A percentile compares a stretch with the other conserved stretches of the same genome.
Evolutionary conservation across 208 protist genomes (phyloP).

Genomic region (Angomonas ambiguus): DNA sequence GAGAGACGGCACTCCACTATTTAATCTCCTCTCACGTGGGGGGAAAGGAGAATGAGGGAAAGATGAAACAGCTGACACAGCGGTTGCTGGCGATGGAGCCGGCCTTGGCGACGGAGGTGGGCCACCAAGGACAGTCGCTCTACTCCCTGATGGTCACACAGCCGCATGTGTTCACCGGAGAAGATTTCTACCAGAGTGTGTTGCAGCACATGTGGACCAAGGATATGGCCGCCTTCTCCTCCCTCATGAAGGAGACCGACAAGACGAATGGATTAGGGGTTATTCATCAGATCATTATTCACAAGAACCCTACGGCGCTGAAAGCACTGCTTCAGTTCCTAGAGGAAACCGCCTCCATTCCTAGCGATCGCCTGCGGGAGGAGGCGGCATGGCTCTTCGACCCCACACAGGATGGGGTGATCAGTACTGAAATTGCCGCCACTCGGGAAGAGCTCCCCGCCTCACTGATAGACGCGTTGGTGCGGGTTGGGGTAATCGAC

Average conservation of each 20-base stretch:
- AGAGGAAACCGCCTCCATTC: background rate
- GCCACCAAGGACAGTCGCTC: background rate
- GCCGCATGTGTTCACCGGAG: background rate
- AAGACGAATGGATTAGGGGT: background rate
- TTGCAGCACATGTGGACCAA: background rate
- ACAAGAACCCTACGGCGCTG: background rate
- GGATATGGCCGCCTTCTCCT: background rate
- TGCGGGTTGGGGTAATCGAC: background rate
- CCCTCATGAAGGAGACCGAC: background rate
- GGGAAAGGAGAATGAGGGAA: background rate
- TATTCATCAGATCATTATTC: slow-evolving; percentile 1
- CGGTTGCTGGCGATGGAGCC: background rate
- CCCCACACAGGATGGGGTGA: background rate
- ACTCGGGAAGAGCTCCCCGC: background rate
- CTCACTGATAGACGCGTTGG: background rate
- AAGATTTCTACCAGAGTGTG: background rate
- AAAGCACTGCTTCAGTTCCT: background rate
- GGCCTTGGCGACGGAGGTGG: background rate
- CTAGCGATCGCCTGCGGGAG: background rate
- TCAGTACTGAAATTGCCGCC: background rate
- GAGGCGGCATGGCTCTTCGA: background rate
- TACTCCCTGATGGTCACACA: background rate
- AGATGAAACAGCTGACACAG: background rate
- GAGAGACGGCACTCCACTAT: background rate
- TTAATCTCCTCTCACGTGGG: slow-evolving; percentile 1